These are phyloP conservation scores for Russula foetens DNA, from an alignment of 768 basidiomycete genomes.

Conservation along the genomic window DNA sequence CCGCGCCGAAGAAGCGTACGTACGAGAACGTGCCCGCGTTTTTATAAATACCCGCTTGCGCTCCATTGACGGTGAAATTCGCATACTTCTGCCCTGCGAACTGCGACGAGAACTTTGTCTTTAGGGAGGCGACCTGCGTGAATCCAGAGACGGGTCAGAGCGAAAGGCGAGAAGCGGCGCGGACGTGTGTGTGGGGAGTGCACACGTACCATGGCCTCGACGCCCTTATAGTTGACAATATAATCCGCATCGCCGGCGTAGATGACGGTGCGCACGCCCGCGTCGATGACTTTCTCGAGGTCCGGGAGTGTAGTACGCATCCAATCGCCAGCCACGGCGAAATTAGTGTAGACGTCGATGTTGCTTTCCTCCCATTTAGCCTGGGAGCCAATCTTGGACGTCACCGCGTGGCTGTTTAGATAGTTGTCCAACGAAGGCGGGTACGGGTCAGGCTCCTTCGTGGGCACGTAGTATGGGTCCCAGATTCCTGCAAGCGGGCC, in stretches of 20 bases:
- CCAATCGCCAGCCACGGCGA: constrained; percentile 48
- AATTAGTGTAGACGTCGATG: constrained; percentile 37
- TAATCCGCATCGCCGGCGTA: constrained; percentile 55
- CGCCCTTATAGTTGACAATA: constrained; percentile 46
- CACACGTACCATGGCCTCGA: constrained; percentile 46
- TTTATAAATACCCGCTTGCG: constrained; percentile 45
- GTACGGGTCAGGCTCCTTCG: constrained; percentile 38
- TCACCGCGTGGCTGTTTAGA: constrained; percentile 26
- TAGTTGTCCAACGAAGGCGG: constrained; percentile 34
- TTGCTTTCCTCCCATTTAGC: constrained; percentile 35
- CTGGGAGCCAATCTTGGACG: constrained; percentile 37
- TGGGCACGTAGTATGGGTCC: constrained; percentile 47
- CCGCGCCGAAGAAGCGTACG: constrained; percentile 41
- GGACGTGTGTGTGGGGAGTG: too few relatives aligned
- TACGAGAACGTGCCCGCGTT: constrained; percentile 53
- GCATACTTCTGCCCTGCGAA: constrained; percentile 38
- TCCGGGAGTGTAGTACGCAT: constrained; percentile 41
- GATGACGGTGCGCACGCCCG: constrained; percentile 46
- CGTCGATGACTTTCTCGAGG: constrained; percentile 50
- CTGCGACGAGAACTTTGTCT: constrained; percentile 37
- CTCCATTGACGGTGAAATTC: constrained; percentile 43
- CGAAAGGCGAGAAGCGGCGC: not conserved
- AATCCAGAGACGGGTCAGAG: not conserved
- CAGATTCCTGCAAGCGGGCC: constrained; percentile 32
- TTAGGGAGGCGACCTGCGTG: constrained; percentile 36